phyloP scores from a whole-genome alignment of 1,284 basidiomycete genomes.

The Pulveroboletus sp. region DNA sequence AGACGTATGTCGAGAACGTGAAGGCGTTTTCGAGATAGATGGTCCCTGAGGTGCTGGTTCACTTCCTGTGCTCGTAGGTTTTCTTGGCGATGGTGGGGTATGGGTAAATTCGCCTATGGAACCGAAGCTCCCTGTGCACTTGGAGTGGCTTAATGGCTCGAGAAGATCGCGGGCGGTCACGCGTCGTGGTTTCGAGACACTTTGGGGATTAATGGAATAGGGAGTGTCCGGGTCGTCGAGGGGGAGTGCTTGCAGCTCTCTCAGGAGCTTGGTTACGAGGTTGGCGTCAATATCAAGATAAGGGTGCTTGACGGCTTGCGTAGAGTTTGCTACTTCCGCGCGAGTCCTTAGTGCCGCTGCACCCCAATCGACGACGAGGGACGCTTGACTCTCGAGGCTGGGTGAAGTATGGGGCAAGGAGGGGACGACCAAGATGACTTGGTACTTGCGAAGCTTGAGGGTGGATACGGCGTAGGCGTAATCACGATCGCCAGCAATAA shows the following conservation, averaged over 20 bases:
- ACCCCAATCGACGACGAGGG: constrained; percentile 55
- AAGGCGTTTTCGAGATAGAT: constrained; percentile 25
- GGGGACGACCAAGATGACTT: constrained; percentile 44
- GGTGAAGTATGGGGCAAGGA: constrained; percentile 40
- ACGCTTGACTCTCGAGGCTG: constrained; percentile 58
- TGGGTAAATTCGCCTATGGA: constrained; percentile 3
- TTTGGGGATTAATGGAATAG: background rate
- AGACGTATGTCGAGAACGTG: constrained; percentile 22
- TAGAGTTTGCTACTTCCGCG: constrained; percentile 16
- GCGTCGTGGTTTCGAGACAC: constrained; percentile 18
- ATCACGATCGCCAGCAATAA: constrained; percentile 50
- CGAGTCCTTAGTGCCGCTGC: constrained; percentile 41
- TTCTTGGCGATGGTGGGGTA: constrained; percentile 10
- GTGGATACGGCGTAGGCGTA: constrained; percentile 48
- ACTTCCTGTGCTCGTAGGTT: constrained; percentile 2
- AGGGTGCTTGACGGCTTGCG: constrained; percentile 28
- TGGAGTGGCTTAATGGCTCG: constrained; percentile 18
- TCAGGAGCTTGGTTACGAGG: constrained; percentile 23
- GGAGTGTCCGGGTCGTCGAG: constrained; percentile 19
- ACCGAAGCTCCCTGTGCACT: constrained; percentile 10
- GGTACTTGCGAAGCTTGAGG: constrained; percentile 44
- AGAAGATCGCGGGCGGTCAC: constrained; percentile 29
- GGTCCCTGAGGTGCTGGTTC: constrained; percentile 7
- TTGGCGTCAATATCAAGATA: constrained; percentile 29
- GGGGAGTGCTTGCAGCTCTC: constrained; percentile 22